phyloP scores from a whole-genome alignment of 345 rosid species.

The Mercurialis annua region DNA sequence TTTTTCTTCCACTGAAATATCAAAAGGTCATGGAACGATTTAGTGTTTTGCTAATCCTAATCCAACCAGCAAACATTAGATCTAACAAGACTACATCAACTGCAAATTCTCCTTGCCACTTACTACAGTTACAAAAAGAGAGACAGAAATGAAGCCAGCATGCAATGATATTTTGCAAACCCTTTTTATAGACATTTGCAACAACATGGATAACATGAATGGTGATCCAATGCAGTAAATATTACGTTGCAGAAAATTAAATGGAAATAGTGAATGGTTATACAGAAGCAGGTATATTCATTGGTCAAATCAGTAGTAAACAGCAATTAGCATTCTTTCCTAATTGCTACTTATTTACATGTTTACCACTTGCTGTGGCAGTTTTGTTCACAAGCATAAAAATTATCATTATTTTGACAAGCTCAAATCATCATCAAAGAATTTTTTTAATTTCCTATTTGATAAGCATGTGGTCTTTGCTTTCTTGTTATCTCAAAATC shows the following conservation, averaged over 20 bases:
- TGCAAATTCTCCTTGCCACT: not conserved
- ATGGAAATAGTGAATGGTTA: not conserved
- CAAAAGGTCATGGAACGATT: not conserved
- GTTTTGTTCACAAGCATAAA: not conserved
- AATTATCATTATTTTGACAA: not conserved
- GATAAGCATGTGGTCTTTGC: not conserved
- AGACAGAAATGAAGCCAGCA: not conserved
- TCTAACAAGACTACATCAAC: not conserved
- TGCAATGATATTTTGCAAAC: not conserved
- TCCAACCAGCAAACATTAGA: not conserved
- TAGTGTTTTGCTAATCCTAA: not conserved
- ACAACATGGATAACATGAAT: not conserved
- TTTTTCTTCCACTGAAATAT: conserved; percentile 61
- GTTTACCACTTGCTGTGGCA: not conserved
- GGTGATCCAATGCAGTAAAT: not conserved
- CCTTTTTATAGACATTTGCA: not conserved
- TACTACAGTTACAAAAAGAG: not conserved
- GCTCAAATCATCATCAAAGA: not conserved
- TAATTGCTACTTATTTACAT: not conserved
- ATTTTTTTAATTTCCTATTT: not conserved
- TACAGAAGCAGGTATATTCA: not conserved
- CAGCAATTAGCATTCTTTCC: not conserved
- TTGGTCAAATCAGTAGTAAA: not conserved
- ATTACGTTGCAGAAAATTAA: not conserved
- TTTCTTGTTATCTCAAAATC: not conserved